phyloP scores from a whole-genome alignment of 1,284 basidiomycete species.

The Ustilago tritici region DNA sequence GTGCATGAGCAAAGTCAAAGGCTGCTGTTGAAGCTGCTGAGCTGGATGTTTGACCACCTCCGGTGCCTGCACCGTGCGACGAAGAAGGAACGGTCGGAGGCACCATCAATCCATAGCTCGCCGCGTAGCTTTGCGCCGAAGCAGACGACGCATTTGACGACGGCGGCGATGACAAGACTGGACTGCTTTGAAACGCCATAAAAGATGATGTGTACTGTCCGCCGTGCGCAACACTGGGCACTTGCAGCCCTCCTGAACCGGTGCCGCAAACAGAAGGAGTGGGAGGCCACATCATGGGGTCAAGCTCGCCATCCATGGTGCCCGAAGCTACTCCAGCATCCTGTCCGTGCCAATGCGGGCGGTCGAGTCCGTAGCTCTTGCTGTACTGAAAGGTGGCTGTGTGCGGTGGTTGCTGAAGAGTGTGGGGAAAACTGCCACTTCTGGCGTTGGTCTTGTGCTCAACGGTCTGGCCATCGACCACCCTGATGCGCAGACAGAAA shows the following conservation, averaged over 20 bases:
- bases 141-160: slow-evolving; percentile 37
- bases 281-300: slow-evolving; percentile 33
- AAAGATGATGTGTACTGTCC: slow-evolving; percentile 3
- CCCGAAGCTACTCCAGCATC: slow-evolving; percentile 2
- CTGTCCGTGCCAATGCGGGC: slow-evolving; percentile 19
- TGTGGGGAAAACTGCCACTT: background rate
- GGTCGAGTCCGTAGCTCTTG: slow-evolving; percentile 21
- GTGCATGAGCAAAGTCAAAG: slow-evolving; percentile 4
- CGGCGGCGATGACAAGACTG: slow-evolving; percentile 35
- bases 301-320: background rate
- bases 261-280: slow-evolving; percentile 2
- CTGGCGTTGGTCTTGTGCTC: slow-evolving; percentile 19
- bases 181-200: slow-evolving; percentile 14
- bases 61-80: background rate
- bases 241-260: slow-evolving; percentile 5
- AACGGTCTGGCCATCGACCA: slow-evolving; percentile 27
- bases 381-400: slow-evolving; percentile 26
- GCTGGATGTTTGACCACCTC: background rate
- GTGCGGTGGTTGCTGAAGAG: slow-evolving; percentile 10
- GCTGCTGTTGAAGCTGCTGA: background rate
- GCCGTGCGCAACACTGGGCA: background rate
- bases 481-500: background rate
- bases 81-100: slow-evolving; percentile 37
- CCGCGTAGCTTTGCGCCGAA: slow-evolving; percentile 23
- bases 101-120: slow-evolving; percentile 27